Evolutionary conservation across 129 eudicot genomes (phyloP), one percentile per base, ranked within the genome.

Genomic region (Pittosporum tobira): DNA sequence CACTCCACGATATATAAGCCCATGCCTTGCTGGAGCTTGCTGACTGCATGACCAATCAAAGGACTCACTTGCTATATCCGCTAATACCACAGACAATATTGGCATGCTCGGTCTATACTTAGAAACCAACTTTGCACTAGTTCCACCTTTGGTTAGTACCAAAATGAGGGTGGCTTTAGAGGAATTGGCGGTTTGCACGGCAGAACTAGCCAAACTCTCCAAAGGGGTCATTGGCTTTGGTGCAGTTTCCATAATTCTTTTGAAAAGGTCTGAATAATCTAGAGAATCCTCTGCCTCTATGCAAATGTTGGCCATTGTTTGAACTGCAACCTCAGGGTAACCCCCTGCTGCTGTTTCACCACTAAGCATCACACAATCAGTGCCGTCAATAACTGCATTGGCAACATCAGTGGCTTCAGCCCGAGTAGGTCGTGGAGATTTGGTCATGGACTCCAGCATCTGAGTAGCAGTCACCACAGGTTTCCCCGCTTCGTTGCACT

Each of bases 311-410:
- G 93, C 86, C 93, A 83, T 79, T 37, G 93, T 83, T 30, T 62
- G 80, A 5, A 83, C 93, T 0, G 93, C 93, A 6, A 75, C 83
- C 16, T 83, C 93, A 8, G 93, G 93, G 59, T 83, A 83, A 21
- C 86, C 93, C 3, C 93, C 91, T 13, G 93, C 93, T 30, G 93
- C 93, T 46, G n/a, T n/a, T n/a, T n/a, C n/a, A n/a, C n/a, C n/a
- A n/a, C n/a, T n/a, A n/a, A n/a, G n/a, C n/a, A n/a, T n/a, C n/a
- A n/a, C n/a, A n/a, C n/a, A n/a, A n/a, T n/a, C n/a, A n/a, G n/a
- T n/a, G n/a, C n/a, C n/a, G n/a, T n/a, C n/a, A n/a, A n/a, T n/a
- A n/a, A n/a, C n/a, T n/a, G n/a, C n/a, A n/a, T n/a, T n/a, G n/a
- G n/a, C n/a, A n/a, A n/a, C n/a, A n/a, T n/a, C n/a, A n/a, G n/a